Base-by-base conservation (phyloP, 2,329 filamentous ascomycete genomes). In the Aspergillaceae sp. region DNA sequence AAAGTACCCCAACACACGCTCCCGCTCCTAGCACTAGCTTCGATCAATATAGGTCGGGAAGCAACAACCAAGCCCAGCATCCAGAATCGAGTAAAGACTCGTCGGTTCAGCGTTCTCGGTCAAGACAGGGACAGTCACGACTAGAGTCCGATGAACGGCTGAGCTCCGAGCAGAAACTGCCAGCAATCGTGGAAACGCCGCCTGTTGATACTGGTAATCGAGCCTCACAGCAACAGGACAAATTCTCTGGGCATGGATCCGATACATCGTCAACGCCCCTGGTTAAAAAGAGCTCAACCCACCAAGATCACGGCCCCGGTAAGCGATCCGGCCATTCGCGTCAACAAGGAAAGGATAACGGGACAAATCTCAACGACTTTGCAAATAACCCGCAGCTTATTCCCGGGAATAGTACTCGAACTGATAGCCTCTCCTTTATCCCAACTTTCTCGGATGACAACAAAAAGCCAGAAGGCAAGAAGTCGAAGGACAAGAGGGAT, bases 361-460 rank as follows among this genome's bases (percentile, higher is more conserved):
- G 66, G 42, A 73, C 78, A 42, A 79, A 74, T 1, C 70, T 84
- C 19, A 81, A 82, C 53, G 84, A 90, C 29, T 76, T 86, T 52
- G 74, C 77, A 7, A 78, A 78, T 29, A 76, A 78, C 49, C 79
- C 84, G 3, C 80, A 86, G n/a, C 74, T 80, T 29, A 68, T 91
- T 2, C 82, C 85, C 26, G 84, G 84, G 8, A 82, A 81, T 46
- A 79, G 74, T 47, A 83, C 78, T 5, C 79, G 86, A 40, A 91
- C 87, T 1, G 88, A 92, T 64, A 81, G 76, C 42, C 71, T 94
- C 9, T 88, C 87, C 0, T 84, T 89, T 54, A 89, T 92, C 43
- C 87, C 89, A 0, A 91, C 84, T 0, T 72, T 86, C 56, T 57
- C 72, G 1, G 86, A 90, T 48, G 86, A 92, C 45, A 85, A 81